A percentile compares a stretch with the other conserved stretches of the same genome.
These are phyloP conservation scores for Pseudogymnoascus sp. DNA, from an alignment of 2,329 filamentous ascomycete genomes.

Conservation along the genomic window DNA sequence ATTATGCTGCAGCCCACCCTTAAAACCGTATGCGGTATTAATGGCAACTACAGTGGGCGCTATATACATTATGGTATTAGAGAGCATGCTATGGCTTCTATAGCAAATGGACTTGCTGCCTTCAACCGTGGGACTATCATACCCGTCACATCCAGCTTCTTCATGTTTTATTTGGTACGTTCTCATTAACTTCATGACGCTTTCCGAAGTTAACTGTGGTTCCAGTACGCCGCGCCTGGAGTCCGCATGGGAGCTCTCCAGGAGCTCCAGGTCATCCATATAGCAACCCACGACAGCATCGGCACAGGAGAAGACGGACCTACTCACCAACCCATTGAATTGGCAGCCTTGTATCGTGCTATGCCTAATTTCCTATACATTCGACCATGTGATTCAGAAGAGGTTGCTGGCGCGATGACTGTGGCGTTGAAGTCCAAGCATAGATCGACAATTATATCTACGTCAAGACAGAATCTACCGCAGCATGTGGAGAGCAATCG, in stretches of 20 bases:
- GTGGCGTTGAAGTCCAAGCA: not conserved
- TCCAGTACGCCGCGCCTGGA: constrained; percentile 32
- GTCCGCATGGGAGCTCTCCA: constrained; percentile 40
- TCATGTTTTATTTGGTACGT: constrained; percentile 36
- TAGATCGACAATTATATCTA: not conserved
- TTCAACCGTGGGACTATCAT: constrained; percentile 35
- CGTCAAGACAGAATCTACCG: not conserved
- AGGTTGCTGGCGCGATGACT: not conserved
- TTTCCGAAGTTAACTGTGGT: no score
- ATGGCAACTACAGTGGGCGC: not conserved
- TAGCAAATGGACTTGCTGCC: constrained; percentile 36
- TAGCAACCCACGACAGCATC: constrained; percentile 39
- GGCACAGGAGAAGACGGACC: constrained; percentile 39
- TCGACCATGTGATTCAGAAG: constrained; percentile 25
- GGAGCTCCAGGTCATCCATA: constrained; percentile 34
- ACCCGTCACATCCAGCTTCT: constrained; percentile 37
- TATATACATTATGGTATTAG: constrained; percentile 33
- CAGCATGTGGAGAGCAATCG: not conserved
- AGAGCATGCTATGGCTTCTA: constrained; percentile 37
- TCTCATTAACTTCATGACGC: no score
- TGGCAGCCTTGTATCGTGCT: constrained; percentile 36
- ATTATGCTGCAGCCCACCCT: not conserved
- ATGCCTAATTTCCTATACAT: constrained; percentile 41
- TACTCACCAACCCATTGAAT: not conserved
- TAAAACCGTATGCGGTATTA: not conserved